A percentile compares a stretch with the other conserved stretches of the same genome.
Conservation (phyloP, 1,284 basidiomycete species). For the Sanghuangporus weigelae region DNA sequence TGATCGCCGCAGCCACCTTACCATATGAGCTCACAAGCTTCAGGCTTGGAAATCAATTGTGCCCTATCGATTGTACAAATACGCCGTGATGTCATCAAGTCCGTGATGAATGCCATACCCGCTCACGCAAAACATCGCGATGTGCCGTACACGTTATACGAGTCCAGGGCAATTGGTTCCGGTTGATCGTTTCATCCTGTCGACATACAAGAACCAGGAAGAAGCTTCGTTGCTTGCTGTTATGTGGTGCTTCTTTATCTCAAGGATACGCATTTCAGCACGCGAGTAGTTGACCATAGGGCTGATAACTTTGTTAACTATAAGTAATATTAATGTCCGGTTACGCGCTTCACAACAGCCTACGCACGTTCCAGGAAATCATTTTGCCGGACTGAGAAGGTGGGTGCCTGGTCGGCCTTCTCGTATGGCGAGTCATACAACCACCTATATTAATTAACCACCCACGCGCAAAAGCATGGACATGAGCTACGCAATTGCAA, state of each 20-base stretch:
- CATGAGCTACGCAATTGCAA: background rate
- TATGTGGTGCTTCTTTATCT: background rate
- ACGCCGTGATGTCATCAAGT: background rate
- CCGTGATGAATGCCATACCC: background rate
- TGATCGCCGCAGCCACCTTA: background rate
- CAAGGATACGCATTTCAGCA: background rate
- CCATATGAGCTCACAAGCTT: background rate
- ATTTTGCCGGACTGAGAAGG: background rate
- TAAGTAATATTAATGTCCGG: background rate
- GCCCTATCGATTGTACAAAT: background rate
- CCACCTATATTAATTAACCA: background rate
- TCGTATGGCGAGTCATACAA: background rate
- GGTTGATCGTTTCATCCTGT: background rate
- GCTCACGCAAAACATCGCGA: background rate
- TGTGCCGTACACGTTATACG: background rate
- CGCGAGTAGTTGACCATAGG: background rate
- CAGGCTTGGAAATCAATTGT: background rate
- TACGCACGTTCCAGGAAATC: background rate
- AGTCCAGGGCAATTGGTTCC: background rate
- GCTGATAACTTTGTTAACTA: background rate
- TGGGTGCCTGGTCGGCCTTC: background rate
- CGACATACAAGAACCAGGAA: background rate
- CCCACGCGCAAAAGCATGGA: background rate
- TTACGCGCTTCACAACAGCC: background rate
- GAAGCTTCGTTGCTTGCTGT: background rate